Evolutionary conservation across 2,329 filamentous ascomycete species (phyloP).

Genomic region (Colletotrichum zoysiae): DNA sequence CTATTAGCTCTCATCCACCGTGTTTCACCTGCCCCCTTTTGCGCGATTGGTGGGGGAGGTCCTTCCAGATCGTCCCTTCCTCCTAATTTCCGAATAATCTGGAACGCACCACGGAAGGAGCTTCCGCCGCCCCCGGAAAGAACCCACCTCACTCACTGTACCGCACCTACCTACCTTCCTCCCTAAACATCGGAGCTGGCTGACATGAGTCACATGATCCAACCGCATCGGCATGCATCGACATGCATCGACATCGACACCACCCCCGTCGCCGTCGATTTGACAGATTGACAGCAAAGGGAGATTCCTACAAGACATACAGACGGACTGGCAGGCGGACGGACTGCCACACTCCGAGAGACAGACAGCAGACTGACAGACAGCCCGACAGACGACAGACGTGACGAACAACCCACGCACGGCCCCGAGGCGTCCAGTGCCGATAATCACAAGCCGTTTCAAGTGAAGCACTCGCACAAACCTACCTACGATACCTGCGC

Average conservation of each 20-base stretch:
- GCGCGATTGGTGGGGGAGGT: too few relatives aligned
- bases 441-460: slow-evolving; percentile 26
- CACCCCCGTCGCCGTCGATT: background rate
- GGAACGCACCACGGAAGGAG: background rate
- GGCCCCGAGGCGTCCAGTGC: background rate
- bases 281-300: background rate
- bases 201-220: background rate
- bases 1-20: slow-evolving; percentile 4
- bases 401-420: slow-evolving; percentile 3
- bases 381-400: background rate
- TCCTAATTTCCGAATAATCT: slow-evolving; percentile 35
- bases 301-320: background rate
- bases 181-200: background rate
- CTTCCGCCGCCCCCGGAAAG: background rate
- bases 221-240: background rate
- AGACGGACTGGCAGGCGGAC: background rate
- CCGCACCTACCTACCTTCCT: too few relatives aligned
- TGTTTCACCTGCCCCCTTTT: too few relatives aligned
- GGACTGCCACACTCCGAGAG: background rate
- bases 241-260: too few relatives aligned
- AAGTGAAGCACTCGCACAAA: slow-evolving; percentile 36
- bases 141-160: too few relatives aligned
- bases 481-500: background rate
- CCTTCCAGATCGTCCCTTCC: slow-evolving; percentile 20
- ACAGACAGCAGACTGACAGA: background rate